Evolutionary conservation across 2,329 filamentous ascomycete species (phyloP), one percentile per base, ranked within the genome.

Genomic region (Capronia epimyces): DNA sequence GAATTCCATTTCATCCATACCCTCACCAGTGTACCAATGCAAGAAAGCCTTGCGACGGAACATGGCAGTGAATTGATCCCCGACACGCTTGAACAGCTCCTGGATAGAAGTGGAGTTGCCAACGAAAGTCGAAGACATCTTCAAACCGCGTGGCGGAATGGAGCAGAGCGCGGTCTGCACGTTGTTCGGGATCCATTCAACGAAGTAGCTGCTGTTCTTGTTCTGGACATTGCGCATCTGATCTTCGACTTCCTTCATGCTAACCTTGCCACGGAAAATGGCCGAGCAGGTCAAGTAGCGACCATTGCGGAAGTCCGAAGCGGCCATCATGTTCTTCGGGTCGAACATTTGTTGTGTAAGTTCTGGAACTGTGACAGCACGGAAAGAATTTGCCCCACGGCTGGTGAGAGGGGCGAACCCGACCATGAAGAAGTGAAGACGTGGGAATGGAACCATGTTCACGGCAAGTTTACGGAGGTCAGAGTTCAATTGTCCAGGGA

Each of bases 1-100:
- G 81, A 98, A 98, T 80, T 98, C 93, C 93, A 98, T 97, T 86
- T 98, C 93, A 77, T 98, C 93, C 93, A 98, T 98, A 79, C 93
- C 93, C 83, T 98, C 93, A 70, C 90, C 90, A 83, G 93, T 98
- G 80, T 98, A 98, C 93, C 93, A 98, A 81, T 97, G 93, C 83
- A 98, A 88, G 89, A 98, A 98, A 84, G 93, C 93, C 87, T 97
- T 98, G 78, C 93, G 89, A 79, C 93, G 84, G 86, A 98, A 98
- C 93, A 98, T 98, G 72, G 90, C 93, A 77, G 86, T 90, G 84
- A 98, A 98, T 79, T 98, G 93, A 76, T 98, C 93, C 71, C 93
- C 93, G 66, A 98, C 80, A 83, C 93, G 91, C 89, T 98, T 97
- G 87, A 98, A 98, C 67, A 98, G 87, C 80, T 98, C 93, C 82